Evolutionary conservation across 2,329 filamentous ascomycete genomes (phyloP), one percentile per base, ranked within the genome.

Genomic region (Byssochlamys sp.): DNA sequence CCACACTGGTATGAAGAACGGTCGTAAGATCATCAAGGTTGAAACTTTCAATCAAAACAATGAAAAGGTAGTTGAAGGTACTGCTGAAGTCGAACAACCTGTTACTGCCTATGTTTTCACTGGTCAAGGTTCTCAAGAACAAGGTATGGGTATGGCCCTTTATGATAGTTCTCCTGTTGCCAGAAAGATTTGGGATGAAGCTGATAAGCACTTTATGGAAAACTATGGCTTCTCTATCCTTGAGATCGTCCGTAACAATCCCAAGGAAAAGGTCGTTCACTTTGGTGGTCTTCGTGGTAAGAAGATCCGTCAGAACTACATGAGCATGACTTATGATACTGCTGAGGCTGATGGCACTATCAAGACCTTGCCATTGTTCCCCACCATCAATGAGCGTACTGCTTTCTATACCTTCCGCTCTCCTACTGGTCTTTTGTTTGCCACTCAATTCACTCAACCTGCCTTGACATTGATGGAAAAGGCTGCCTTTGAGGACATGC

Each of bases 281-380:
- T 99, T 99, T 70, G 94, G 95, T 78, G 94, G 94, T 54, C 91
- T 92, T 61, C 89, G 90, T 58, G 94, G 94, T 71, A 99, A 97
- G 79, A 91, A 90, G 55, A 99, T 99, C 66, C 90, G 94, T 61
- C 88, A 95, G 71, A 99, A 99, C 78, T 99, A 99, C 81, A 97
- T 97, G 88, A 87, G 92, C 59, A 99, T 99, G 94, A 97, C 92
- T 53, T 99, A 97, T 75, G 94, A 99, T 80, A 95, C 92, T 19
- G 91, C 99, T 55, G 88, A 88, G 59, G 79, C 89, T 1, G 94
- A 99, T 73, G 94, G 94, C 28, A 84, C 84, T 35, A 91, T 96
- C 78, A 97, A 96, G 77, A 96, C 94, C 0, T 94, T 99, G 81
- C 95, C 92, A 78, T 99, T 99, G 71, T 99, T 99, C 84, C 97